A percentile compares a stretch with the other conserved stretches of the same genome.
Conservation (phyloP, 768 basidiomycete genomes). For the Lenzites betulinus region DNA sequence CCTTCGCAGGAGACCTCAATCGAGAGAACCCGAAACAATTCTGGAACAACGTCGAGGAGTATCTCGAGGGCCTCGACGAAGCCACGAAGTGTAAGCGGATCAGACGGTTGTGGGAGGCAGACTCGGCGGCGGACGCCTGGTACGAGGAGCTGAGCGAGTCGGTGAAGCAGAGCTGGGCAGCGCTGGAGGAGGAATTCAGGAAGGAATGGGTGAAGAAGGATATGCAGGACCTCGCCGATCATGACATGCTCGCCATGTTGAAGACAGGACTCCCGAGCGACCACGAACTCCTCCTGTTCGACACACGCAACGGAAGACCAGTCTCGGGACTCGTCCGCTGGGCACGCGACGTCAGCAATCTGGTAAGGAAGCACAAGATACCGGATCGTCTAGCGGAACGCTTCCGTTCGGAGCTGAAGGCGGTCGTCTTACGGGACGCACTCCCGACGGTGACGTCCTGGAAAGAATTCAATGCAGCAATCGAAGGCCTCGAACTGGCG, state of each 20-base stretch:
- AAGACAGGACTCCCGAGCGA: not conserved
- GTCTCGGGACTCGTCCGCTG: not conserved
- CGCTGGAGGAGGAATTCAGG: not conserved
- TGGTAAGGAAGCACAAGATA: not conserved
- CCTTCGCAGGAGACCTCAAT: not conserved
- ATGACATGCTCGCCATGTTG: not conserved
- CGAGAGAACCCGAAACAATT: not conserved
- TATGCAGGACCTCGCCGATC: not conserved
- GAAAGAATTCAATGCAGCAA: not conserved
- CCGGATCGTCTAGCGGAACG: not conserved
- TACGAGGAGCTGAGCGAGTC: not conserved
- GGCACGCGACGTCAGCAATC: not conserved
- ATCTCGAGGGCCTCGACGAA: not conserved
- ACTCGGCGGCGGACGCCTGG: not conserved
- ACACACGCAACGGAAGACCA: not conserved
- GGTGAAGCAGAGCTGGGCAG: not conserved
- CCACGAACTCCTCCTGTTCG: not conserved
- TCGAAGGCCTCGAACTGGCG: not conserved
- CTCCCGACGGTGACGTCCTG: not conserved
- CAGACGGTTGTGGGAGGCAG: not conserved
- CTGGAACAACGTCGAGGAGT: not conserved
- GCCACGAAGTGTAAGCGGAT: not conserved
- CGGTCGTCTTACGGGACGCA: not conserved
- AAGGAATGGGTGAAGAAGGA: not conserved
- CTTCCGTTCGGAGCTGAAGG: not conserved